Conservation (phyloP, 2,329 filamentous ascomycete species). For the Eutypella sp. region DNA sequence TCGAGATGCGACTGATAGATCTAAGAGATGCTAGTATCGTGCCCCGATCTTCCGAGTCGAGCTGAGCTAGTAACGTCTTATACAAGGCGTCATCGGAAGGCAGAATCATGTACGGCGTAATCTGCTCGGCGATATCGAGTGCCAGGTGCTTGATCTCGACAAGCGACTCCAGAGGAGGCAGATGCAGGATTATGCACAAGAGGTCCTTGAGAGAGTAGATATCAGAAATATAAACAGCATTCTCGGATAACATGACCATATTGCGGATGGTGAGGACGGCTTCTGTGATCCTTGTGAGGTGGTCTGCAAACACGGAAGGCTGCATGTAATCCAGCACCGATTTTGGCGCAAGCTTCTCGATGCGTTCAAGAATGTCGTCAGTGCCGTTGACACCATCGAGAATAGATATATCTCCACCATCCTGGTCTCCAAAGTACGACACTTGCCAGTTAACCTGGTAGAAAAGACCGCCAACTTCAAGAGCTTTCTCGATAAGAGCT, state of each 20-base stretch:
- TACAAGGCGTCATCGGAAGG: constrained; percentile 74
- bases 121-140: constrained; percentile 84
- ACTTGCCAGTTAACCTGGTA: constrained; percentile 80
- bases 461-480: constrained; percentile 74
- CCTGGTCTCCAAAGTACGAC: constrained; percentile 54
- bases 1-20: constrained; percentile 80
- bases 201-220: constrained; percentile 74
- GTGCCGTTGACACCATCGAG: constrained; percentile 62
- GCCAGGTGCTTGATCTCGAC: constrained; percentile 87
- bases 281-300: constrained; percentile 74
- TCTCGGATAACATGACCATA: constrained; percentile 91
- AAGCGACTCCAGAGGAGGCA: constrained; percentile 67
- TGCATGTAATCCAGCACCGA: constrained; percentile 65
- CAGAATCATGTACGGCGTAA: constrained; percentile 75
- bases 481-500: constrained; percentile 76
- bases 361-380: constrained; percentile 65
- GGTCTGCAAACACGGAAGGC: constrained; percentile 63
- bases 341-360: constrained; percentile 56
- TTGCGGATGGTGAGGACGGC: constrained; percentile 86
- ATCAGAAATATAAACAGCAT: constrained; percentile 74
- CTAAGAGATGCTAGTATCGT: constrained; percentile 75
- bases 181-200: constrained; percentile 73
- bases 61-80: constrained; percentile 60
- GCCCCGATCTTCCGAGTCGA: constrained; percentile 70
- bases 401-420: constrained; percentile 47